Base-by-base conservation (phyloP, 768 basidiomycete species). In the Leccinellum luteum region DNA sequence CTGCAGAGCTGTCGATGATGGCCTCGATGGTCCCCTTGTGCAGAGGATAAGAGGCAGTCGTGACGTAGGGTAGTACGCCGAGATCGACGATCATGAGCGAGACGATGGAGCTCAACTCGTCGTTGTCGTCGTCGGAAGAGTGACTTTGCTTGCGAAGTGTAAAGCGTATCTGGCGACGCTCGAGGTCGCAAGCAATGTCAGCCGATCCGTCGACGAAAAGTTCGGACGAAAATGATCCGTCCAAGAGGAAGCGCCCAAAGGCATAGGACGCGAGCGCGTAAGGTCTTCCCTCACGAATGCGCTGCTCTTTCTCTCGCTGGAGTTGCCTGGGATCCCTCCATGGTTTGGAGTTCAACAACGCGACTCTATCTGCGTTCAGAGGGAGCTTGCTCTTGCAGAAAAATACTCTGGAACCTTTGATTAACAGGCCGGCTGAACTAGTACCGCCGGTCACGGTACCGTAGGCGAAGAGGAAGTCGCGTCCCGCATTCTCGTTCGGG, bases 181-280 rank as follows among this genome's bases (percentile, higher is more conserved):
- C 71, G 49, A 75, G 55, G 62, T 78, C 72, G 64, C 76, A 77
- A 58, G 74, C 67, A 59, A 78, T 67, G 31, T 65, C 60, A 47
- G 73, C 64, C 30, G 47, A 34, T 49, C 72, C 75, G 41, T 56
- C 45, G 19, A 58, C 63, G 17, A 59, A 52, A 6, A 67, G 62
- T 55, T 77, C 74, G 10, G 69, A 58, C 19, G 74, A 71, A 57
- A 77, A 77, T 2, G 66, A 59, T 1, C 69, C 71, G 31, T 78
- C 74, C 8, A 48, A 6, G 35, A 69, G 71, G 51, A 77, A 74
- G 13, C 68, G 76, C 1, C 76, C 76, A 51, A 76, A 76, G 7
- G 67, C 66, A 32, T 65, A 76, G 9, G 60, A 60, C 4, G 35
- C 43, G 30, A 76, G 69, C 1, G 14, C 19, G 34, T 64, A 68